Evolutionary conservation across 192 early-diverging fungal genomes (phyloP), one percentile per base, ranked within the genome.

Genomic region (Oehlia diaphana): DNA sequence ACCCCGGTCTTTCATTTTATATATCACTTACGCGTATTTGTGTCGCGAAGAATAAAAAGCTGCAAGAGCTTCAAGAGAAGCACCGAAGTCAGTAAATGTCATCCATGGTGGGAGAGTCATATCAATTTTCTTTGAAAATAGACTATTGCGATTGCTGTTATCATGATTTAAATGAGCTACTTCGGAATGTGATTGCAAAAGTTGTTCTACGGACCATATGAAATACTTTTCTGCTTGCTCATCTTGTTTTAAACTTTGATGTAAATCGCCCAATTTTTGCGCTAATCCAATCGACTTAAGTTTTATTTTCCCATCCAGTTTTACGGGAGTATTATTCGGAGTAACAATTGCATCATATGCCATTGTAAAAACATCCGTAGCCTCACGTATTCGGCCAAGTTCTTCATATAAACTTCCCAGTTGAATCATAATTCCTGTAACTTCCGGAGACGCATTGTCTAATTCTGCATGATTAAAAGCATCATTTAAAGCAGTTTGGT

Each of bases 341-440:
- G 42, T 79, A 10, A 84, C 83, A 49, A 85, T 76, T 3, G 71
- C 74, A 31, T 85, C 84, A 76, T 85, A 87, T 16, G 86, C 84
- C 83, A 82, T 82, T 7, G 73, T 76, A 23, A 87, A 74, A 2
- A 88, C 85, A 77, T 87, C 84, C 35, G 84, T 80, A 19, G 90
- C 90, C 28, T 91, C 86, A 39, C 80, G 80, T 16, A 67, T 75
- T 21, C 80, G 73, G 0, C 84, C 87, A 70, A 88, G 63, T 9
- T 81, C 79, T 63, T 89, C 86, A 14, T 88, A 82, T 66, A 91
- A 63, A 1, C 85, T 80, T 0, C 87, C 90, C 16, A 87, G 66
- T 53, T 88, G 90, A 66, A 91, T 91, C 87, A 91, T 84, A 53
- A 91, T 91, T 7, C 90, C 90, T 0, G 87, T 89, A 21, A 91